These are phyloP conservation scores for Cetradonia linearis DNA, from an alignment of 495 filamentous ascomycete genomes.

Conservation along the genomic window DNA sequence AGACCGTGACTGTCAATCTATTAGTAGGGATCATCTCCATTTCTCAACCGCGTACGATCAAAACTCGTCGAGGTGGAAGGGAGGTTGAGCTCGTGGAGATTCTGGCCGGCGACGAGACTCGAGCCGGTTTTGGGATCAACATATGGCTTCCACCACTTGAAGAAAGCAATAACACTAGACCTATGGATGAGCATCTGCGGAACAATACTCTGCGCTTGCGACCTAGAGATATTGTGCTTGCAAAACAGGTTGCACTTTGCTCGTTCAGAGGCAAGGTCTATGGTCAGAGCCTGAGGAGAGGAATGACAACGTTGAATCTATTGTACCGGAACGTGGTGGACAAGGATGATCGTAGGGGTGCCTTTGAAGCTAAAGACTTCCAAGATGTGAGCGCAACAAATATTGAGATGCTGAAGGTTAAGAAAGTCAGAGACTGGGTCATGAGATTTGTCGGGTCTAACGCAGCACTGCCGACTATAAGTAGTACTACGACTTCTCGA, in stretches of 20 bases:
- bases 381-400: slow-evolving; percentile 28
- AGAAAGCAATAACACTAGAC: slow-evolving; percentile 21
- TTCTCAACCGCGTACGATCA: slow-evolving; percentile 51
- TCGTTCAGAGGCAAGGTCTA: slow-evolving; percentile 65
- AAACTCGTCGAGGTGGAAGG: slow-evolving; percentile 32
- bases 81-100: slow-evolving; percentile 59
- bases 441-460: slow-evolving; percentile 52
- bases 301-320: slow-evolving; percentile 60
- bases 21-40: slow-evolving; percentile 69
- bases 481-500: not conserved
- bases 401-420: slow-evolving; percentile 51
- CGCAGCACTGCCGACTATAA: slow-evolving; percentile 24
- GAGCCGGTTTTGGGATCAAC: slow-evolving; percentile 68
- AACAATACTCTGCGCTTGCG: slow-evolving; percentile 42
- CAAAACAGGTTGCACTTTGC: slow-evolving; percentile 66
- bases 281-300: slow-evolving; percentile 61
- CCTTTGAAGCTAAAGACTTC: slow-evolving; percentile 28
- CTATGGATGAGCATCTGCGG: slow-evolving; percentile 30
- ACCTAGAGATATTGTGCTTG: slow-evolving; percentile 61
- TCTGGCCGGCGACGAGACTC: slow-evolving; percentile 78
- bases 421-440: slow-evolving; percentile 64
- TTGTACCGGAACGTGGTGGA: slow-evolving; percentile 44
- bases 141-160: slow-evolving; percentile 57
- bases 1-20: slow-evolving; percentile 70
- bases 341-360: slow-evolving; percentile 32